These are phyloP conservation scores for Phytophthora citrophthora DNA, from an alignment of 352 stramenopile species.

Conservation along the genomic window DNA sequence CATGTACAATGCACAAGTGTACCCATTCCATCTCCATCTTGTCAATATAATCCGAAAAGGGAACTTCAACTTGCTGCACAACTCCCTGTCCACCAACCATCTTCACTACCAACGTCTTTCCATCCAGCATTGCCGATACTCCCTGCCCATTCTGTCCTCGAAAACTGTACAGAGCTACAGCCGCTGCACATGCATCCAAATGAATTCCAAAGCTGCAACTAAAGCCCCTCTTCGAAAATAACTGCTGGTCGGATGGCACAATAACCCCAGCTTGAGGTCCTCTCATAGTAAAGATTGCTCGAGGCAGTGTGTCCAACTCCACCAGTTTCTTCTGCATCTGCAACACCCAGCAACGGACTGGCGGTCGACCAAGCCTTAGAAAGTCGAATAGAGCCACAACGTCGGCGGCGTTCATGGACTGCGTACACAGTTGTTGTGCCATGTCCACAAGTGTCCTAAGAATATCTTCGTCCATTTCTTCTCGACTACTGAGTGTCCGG, in stretches of 20 bases:
- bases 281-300: conserved; percentile 77
- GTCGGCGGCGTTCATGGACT: conserved; percentile 66
- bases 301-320: conserved; percentile 56
- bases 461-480: conserved; percentile 33
- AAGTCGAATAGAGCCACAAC: conserved; percentile 80
- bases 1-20: conserved; percentile 80
- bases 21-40: conserved; percentile 71
- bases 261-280: conserved; percentile 70
- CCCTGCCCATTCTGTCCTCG: conserved; percentile 77
- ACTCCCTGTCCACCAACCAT: conserved; percentile 49
- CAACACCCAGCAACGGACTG: conserved; percentile 54
- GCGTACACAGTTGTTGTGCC: conserved; percentile 49
- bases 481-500: conserved; percentile 39
- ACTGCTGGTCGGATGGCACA: conserved; percentile 55
- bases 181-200: conserved; percentile 38
- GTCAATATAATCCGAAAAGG: conserved; percentile 51
- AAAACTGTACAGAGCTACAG: conserved; percentile 77
- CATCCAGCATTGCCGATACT: conserved; percentile 65
- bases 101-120: conserved; percentile 60
- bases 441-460: conserved; percentile 54
- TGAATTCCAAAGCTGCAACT: conserved; percentile 70
- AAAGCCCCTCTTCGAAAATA: conserved; percentile 83
- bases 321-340: conserved; percentile 66
- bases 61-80: conserved; percentile 61
- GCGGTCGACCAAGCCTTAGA: conserved; percentile 54